A percentile compares a stretch with the other conserved stretches of the same genome.
These are phyloP conservation scores for Pleurotus ostreatus DNA, from an alignment of 768 basidiomycete genomes.

Conservation along the genomic window DNA sequence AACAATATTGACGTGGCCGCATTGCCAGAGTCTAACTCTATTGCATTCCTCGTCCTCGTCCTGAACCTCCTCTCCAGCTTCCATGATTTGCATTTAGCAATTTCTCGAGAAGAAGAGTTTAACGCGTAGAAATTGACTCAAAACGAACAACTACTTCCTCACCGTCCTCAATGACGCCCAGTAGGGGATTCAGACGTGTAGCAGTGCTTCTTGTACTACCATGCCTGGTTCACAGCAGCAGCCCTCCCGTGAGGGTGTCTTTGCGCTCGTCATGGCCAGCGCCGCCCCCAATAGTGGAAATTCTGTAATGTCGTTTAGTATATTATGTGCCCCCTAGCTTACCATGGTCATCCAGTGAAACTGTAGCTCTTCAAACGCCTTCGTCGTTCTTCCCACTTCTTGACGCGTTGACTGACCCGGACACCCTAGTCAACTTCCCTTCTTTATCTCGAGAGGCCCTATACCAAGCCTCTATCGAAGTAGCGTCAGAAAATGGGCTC, in stretches of 20 bases:
- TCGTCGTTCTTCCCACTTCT: constrained; percentile 75
- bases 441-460: constrained; percentile 44
- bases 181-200: background rate
- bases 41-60: no score
- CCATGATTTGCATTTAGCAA: no score
- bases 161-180: background rate
- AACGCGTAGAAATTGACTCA: no score
- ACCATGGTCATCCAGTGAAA: constrained; percentile 54
- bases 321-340: no score
- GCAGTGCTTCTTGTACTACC: background rate
- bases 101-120: no score
- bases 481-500: constrained; percentile 42
- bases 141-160: no score
- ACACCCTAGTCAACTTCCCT: constrained; percentile 28
- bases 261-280: constrained; percentile 65
- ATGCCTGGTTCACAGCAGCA: background rate
- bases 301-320: constrained; percentile 40
- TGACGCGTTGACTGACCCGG: constrained; percentile 54
- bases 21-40: no score
- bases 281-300: constrained; percentile 58
- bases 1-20: no score
- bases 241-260: constrained; percentile 55
- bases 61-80: no score
- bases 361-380: constrained; percentile 69
- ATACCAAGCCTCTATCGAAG: constrained; percentile 50